Conservation (phyloP, 2,329 filamentous ascomycete genomes). For the Talaromyces atroroseus region DNA sequence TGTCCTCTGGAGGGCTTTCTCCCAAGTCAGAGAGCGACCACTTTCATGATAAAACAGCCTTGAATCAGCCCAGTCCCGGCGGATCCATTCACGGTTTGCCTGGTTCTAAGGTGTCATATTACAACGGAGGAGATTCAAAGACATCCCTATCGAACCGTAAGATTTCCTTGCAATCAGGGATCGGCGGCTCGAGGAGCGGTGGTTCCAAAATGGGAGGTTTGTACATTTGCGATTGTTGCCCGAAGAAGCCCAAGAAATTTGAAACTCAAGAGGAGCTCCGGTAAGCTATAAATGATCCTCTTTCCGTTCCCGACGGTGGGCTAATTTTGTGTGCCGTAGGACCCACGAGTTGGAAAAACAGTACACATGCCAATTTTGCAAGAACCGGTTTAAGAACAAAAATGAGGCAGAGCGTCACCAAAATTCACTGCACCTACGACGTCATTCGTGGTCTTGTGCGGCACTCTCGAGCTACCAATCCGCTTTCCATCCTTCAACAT, state of each 20-base stretch:
- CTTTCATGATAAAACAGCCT: slow-evolving; percentile 48
- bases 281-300: slow-evolving; percentile 49
- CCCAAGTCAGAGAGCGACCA: slow-evolving; percentile 52
- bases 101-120: slow-evolving; percentile 19
- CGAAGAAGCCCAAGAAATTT: slow-evolving; percentile 95
- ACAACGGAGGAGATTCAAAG: slow-evolving; percentile 35
- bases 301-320: neutral
- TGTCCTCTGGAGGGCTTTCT: slow-evolving; percentile 57
- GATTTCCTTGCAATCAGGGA: slow-evolving; percentile 38
- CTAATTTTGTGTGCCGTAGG: slow-evolving; percentile 41
- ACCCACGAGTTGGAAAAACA: slow-evolving; percentile 92
- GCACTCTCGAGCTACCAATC: slow-evolving; percentile 69
- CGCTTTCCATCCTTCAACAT: slow-evolving; percentile 78
- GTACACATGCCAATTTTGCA: slow-evolving; percentile 87
- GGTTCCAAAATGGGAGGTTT: slow-evolving; percentile 31
- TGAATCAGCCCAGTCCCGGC: slow-evolving; percentile 42
- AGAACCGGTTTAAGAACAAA: slow-evolving; percentile 97
- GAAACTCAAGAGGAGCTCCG: slow-evolving; percentile 75
- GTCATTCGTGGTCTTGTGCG: slow-evolving; percentile 95
- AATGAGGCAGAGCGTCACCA: slow-evolving; percentile 96
- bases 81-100: slow-evolving; percentile 33
- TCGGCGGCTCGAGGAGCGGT: neutral
- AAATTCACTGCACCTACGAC: slow-evolving; percentile 85
- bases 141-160: slow-evolving; percentile 40
- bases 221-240: slow-evolving; percentile 87